These are phyloP conservation scores for Simplicillium aogashimaense DNA, from an alignment of 2,329 filamentous ascomycete species.

Conservation along the genomic window DNA sequence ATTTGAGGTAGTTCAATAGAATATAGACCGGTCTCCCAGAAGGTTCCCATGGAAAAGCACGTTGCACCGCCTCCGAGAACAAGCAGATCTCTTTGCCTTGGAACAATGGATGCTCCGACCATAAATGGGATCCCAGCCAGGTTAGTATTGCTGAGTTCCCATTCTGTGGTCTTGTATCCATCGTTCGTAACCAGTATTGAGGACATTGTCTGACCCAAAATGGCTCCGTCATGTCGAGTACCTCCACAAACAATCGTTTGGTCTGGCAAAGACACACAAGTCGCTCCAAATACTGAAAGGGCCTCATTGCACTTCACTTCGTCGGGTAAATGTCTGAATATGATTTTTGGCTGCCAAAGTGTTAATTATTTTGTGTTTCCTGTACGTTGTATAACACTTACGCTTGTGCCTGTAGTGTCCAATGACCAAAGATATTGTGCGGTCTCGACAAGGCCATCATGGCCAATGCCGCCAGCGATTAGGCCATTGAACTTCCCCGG, in stretches of 20 bases:
- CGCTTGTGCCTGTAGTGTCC: constrained; percentile 24
- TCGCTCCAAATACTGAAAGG: constrained; percentile 22
- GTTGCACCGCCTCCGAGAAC: constrained; percentile 74
- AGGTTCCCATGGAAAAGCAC: constrained; percentile 85
- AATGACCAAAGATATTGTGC: constrained; percentile 58
- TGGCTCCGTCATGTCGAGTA: constrained; percentile 15
- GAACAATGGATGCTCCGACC: constrained; percentile 53
- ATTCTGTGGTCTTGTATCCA: constrained; percentile 3
- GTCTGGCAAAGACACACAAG: constrained; percentile 7
- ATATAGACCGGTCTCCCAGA: constrained; percentile 61
- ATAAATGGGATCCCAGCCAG: constrained; percentile 45
- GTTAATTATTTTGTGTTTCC: not conserved
- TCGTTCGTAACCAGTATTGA: not conserved
- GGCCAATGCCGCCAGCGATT: constrained; percentile 61
- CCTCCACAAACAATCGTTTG: constrained; percentile 20
- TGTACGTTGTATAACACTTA: constrained; percentile 13
- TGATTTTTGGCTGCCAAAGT: constrained; percentile 19
- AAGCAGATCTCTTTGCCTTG: constrained; percentile 40
- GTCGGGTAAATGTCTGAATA: constrained; percentile 12
- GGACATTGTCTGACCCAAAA: constrained; percentile 12
- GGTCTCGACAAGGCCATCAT: constrained; percentile 50
- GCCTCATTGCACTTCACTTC: not conserved
- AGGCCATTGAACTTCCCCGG: constrained; percentile 43
- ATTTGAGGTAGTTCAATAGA: constrained; percentile 18
- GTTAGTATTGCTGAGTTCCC: constrained; percentile 4